A percentile compares a stretch with the other conserved stretches of the same genome.
These are phyloP conservation scores for Jamesozyma rosinii DNA, from an alignment of 805 yeast genomes.

Conservation along the genomic window DNA sequence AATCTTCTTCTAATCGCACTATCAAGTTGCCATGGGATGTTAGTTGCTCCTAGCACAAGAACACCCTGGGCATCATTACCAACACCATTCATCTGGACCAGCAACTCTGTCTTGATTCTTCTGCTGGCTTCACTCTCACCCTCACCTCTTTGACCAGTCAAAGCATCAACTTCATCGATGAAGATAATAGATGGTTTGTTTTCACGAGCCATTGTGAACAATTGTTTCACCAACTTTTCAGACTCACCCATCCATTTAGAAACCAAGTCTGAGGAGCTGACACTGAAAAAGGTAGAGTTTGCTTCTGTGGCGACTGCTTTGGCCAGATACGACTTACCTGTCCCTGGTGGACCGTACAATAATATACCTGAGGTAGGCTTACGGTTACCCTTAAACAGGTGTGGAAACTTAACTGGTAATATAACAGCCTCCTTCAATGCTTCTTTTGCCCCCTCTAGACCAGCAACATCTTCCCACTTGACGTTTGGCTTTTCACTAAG, in stretches of 20 bases:
- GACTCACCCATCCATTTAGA: conserved; percentile 99
- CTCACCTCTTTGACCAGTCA: conserved; percentile 97
- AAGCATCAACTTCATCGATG: conserved; percentile 95
- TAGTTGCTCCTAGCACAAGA: conserved; percentile 91
- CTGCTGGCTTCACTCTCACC: conserved; percentile 95
- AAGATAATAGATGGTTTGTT: conserved; percentile 91
- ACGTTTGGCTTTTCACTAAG: conserved; percentile 87
- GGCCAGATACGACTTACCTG: conserved; percentile 94
- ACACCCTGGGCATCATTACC: conserved; percentile 93
- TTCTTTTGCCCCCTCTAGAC: conserved; percentile 89
- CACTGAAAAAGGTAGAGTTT: conserved; percentile 91
- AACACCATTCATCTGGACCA: conserved; percentile 98
- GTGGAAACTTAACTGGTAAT: conserved; percentile 92
- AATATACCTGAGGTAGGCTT: conserved; percentile 88
- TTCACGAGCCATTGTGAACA: conserved; percentile 93
- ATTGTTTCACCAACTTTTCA: conserved; percentile 89
- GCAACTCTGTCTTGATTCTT: conserved; percentile 87
- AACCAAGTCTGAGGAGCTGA: conserved; percentile 90
- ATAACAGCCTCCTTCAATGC: conserved; percentile 96
- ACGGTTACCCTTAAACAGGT: conserved; percentile 86
- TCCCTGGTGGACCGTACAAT: conserved; percentile 90
- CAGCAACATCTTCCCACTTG: conserved; percentile 92
- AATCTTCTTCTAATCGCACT: conserved; percentile 96
- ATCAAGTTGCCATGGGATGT: conserved; percentile 97
- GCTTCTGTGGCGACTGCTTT: conserved; percentile 99